These are phyloP conservation scores for Avena insularis DNA, from an alignment of 176 grass and related monocot species.

Conservation along the genomic window DNA sequence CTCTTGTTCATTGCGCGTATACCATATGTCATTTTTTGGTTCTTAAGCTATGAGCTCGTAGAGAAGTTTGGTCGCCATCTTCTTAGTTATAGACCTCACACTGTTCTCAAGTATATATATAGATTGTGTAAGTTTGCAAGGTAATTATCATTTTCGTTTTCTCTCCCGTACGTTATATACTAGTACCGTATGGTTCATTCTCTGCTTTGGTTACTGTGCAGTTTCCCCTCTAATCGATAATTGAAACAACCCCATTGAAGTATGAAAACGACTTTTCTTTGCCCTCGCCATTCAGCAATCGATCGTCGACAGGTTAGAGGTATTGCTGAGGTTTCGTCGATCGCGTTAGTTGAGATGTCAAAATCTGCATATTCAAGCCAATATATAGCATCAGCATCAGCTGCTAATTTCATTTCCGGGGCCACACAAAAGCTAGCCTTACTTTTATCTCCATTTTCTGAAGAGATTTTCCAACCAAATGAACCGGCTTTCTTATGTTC, in stretches of 20 bases:
- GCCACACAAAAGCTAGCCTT: not conserved
- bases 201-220: not conserved
- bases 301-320: not conserved
- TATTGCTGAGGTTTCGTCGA: not conserved
- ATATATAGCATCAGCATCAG: slow-evolving; percentile 17
- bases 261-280: not conserved
- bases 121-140: too few relatives aligned
- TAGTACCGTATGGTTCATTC: too few relatives aligned
- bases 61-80: not conserved
- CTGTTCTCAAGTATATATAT: not conserved
- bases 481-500: not conserved
- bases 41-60: not conserved
- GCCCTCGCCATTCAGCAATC: slow-evolving; percentile 19
- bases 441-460: not conserved
- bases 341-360: slow-evolving; percentile 51
- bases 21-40: not conserved
- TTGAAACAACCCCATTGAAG: not conserved
- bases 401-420: slow-evolving; percentile 6
- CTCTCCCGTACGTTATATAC: too few relatives aligned
- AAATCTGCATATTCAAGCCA: slow-evolving; percentile 29
- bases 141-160: too few relatives aligned
- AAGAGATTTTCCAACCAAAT: not conserved
- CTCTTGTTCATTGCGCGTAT: not conserved
- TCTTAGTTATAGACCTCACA: not conserved
- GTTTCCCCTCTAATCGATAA: not conserved